These are phyloP conservation scores for Boletus coccyginus DNA, from an alignment of 768 basidiomycete genomes.

Conservation along the genomic window DNA sequence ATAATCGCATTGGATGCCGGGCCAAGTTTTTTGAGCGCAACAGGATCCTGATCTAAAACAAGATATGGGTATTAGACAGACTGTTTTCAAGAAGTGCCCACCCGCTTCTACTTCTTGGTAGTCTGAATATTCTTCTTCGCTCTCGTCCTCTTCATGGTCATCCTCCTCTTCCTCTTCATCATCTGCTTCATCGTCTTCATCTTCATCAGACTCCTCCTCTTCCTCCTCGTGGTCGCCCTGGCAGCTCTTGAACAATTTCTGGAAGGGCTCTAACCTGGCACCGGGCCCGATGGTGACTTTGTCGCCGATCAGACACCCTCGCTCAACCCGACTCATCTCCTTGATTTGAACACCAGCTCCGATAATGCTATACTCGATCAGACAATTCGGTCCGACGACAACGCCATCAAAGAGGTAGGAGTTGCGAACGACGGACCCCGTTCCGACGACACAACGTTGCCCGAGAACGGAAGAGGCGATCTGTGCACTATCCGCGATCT, in stretches of 20 bases:
- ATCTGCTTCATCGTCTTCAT: slow-evolving; percentile 27
- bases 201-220: slow-evolving; percentile 27
- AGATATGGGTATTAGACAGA: neutral
- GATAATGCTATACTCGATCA: slow-evolving; percentile 77
- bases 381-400: slow-evolving; percentile 63
- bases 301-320: slow-evolving; percentile 81
- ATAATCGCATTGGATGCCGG: slow-evolving; percentile 70
- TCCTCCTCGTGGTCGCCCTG: slow-evolving; percentile 30
- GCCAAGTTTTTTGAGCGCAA: slow-evolving; percentile 53
- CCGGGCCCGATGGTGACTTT: slow-evolving; percentile 77
- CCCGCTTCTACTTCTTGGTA: slow-evolving; percentile 66
- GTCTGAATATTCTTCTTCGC: slow-evolving; percentile 50
- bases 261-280: slow-evolving; percentile 64
- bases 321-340: slow-evolving; percentile 61
- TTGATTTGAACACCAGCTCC: slow-evolving; percentile 74
- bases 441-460: slow-evolving; percentile 67
- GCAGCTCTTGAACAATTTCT: slow-evolving; percentile 62
- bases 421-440: slow-evolving; percentile 62
- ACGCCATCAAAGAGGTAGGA: slow-evolving; percentile 86
- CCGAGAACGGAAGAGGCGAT: slow-evolving; percentile 79
- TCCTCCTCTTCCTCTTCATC: slow-evolving; percentile 36
- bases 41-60: slow-evolving; percentile 46
- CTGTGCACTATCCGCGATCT: slow-evolving; percentile 62
- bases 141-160: slow-evolving; percentile 31
- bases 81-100: slow-evolving; percentile 33